These are phyloP conservation scores for Phytophthora sp. DNA, from an alignment of 352 stramenopile genomes.

Conservation along the genomic window DNA sequence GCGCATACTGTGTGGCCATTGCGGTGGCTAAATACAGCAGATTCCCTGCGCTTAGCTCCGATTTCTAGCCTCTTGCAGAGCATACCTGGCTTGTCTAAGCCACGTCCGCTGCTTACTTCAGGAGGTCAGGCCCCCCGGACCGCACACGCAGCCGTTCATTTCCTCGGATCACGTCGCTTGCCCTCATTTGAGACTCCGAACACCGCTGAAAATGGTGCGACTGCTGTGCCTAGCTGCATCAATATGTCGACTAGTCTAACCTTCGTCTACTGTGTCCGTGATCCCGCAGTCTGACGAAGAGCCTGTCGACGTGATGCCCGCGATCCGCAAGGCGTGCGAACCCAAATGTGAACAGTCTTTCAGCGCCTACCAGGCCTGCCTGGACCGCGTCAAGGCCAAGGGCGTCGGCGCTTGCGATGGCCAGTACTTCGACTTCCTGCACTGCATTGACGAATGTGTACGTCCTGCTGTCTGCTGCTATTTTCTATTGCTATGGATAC, in stretches of 20 bases:
- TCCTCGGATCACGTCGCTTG: no score
- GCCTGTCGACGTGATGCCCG: conserved; percentile 93
- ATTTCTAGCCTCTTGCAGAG: no score
- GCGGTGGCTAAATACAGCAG: no score
- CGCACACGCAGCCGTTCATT: conserved; percentile 22
- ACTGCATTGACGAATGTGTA: conserved; percentile 97
- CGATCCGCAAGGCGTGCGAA: conserved; percentile 92
- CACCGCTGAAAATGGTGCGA: conserved; percentile 39
- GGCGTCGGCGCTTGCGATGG: conserved; percentile 93
- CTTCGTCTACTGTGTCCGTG: not conserved
- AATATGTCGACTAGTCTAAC: conserved; percentile 21
- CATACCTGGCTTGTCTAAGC: no score
- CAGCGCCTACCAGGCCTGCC: conserved; percentile 92
- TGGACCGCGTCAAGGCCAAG: conserved; percentile 91
- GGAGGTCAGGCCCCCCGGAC: no score
- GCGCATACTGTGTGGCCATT: no score
- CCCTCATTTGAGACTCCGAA: conserved; percentile 16
- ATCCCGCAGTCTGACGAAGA: conserved; percentile 78
- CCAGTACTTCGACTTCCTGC: conserved; percentile 96
- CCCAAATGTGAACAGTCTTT: conserved; percentile 90
- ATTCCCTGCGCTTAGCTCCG: no score
- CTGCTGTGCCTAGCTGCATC: not conserved
- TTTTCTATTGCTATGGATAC: not conserved
- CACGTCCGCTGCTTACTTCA: no score
- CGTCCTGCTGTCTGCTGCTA: conserved; percentile 15